Conservation (phyloP, 2,329 filamentous ascomycete species). For the Graphilbum sp. region DNA sequence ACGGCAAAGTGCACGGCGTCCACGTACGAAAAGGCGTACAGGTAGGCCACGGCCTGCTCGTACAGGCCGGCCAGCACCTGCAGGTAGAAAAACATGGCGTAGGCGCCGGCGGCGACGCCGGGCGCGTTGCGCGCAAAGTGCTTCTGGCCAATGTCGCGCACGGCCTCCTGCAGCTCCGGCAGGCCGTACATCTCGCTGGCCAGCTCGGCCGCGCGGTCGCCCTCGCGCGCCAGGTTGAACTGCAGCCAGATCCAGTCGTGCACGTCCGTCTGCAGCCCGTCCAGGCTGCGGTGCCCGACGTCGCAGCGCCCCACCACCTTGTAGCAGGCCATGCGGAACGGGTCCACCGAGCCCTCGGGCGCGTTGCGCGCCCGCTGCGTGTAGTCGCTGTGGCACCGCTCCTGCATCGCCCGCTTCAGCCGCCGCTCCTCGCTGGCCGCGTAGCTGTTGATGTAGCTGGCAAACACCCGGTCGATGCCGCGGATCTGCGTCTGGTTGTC, state of each 20-base stretch:
- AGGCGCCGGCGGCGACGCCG: constrained; percentile 60
- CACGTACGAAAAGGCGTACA: constrained; percentile 82
- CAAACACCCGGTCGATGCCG: constrained; percentile 80
- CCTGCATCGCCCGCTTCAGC: constrained; percentile 62
- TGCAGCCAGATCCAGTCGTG: constrained; percentile 61
- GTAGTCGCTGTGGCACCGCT: constrained; percentile 81
- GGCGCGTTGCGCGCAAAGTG: constrained; percentile 71
- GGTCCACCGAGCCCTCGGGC: constrained; percentile 75
- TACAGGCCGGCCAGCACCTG: constrained; percentile 85
- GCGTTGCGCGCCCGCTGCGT: constrained; percentile 70
- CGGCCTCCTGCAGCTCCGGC: constrained; percentile 56
- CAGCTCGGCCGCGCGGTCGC: constrained; percentile 45
- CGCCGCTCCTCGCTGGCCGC: constrained; percentile 60
- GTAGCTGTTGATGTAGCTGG: constrained; percentile 74
- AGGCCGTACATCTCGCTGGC: constrained; percentile 50
- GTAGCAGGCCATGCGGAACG: constrained; percentile 93
- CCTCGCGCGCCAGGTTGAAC: constrained; percentile 51
- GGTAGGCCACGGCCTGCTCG: constrained; percentile 79
- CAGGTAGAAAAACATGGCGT: constrained; percentile 85
- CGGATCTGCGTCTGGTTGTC: constrained; percentile 67
- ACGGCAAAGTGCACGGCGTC: constrained; percentile 92
- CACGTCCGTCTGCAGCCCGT: constrained; percentile 46
- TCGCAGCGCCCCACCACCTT: constrained; percentile 82
- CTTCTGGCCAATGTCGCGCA: constrained; percentile 76
- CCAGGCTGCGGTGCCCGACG: constrained; percentile 45